Evolutionary conservation across 2,329 filamentous ascomycete species (phyloP).

Genomic region (Ceratocystis lukuohia): DNA sequence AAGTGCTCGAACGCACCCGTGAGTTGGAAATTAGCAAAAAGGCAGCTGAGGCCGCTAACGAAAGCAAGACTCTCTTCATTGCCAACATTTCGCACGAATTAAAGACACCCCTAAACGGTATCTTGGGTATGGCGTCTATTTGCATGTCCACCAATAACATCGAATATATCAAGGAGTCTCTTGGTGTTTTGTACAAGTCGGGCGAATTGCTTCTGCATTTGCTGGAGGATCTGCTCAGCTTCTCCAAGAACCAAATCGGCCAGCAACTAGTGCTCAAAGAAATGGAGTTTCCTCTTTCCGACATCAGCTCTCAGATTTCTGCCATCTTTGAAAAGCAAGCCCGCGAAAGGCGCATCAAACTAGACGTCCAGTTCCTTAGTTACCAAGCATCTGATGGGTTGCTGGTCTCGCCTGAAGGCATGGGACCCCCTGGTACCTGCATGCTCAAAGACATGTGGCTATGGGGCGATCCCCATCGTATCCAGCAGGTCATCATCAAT

Average conservation of each 20-base stretch:
- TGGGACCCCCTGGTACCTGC: slow-evolving; percentile 52
- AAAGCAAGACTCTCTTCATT: slow-evolving; percentile 95
- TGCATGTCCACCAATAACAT: slow-evolving; percentile 86
- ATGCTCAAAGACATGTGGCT: slow-evolving; percentile 72
- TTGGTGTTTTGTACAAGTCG: slow-evolving; percentile 81
- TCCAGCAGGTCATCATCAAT: slow-evolving; percentile 87
- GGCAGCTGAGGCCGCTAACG: slow-evolving; percentile 85
- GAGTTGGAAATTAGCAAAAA: slow-evolving; percentile 84
- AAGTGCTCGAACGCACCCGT: slow-evolving; percentile 67
- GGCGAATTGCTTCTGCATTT: slow-evolving; percentile 61
- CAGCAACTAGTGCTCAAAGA: slow-evolving; percentile 71
- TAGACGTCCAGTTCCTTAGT: slow-evolving; percentile 51
- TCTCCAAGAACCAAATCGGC: slow-evolving; percentile 89
- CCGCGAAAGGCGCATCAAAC: slow-evolving; percentile 60
- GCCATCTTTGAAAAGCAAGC: slow-evolving; percentile 88
- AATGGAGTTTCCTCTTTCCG: slow-evolving; percentile 71
- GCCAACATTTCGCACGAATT: slow-evolving; percentile 83
- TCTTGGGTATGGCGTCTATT: slow-evolving; percentile 84
- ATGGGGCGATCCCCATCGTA: slow-evolving; percentile 85
- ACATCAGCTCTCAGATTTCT: slow-evolving; percentile 67
- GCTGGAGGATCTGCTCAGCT: slow-evolving; percentile 77
- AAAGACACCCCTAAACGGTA: slow-evolving; percentile 90
- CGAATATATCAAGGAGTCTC: slow-evolving; percentile 61
- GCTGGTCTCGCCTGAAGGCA: slow-evolving; percentile 35
- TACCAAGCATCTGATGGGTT: slow-evolving; percentile 18